Evolutionary conservation across 2,329 filamentous ascomycete species (phyloP).

Genomic region (Neonectria sp.): DNA sequence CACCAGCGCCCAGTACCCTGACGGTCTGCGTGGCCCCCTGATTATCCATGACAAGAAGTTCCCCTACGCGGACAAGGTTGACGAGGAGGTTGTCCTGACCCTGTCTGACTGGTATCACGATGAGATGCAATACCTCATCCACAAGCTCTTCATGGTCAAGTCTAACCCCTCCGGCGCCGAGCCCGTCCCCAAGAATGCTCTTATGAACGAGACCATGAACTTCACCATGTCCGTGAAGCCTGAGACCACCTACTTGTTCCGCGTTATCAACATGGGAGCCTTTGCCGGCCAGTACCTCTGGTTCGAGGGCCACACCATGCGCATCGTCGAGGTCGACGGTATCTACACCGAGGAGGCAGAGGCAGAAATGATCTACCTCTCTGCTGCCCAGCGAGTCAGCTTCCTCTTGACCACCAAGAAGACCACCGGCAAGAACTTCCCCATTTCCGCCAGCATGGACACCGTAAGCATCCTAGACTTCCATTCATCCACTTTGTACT

Average conservation of each 20-base stretch:
- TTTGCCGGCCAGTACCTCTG: conserved; percentile 78
- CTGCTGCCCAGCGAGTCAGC: conserved; percentile 77
- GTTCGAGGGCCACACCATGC: conserved; percentile 78
- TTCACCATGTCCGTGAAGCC: conserved; percentile 73
- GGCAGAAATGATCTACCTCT: conserved; percentile 75
- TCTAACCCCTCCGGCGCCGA: conserved; percentile 71
- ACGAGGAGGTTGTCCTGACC: conserved; percentile 75
- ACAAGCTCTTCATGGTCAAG: conserved; percentile 68
- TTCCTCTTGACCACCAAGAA: conserved; percentile 76
- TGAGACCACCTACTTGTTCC: conserved; percentile 80
- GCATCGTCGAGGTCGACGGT: conserved; percentile 81
- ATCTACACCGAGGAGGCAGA: conserved; percentile 75
- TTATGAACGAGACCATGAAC: conserved; percentile 80
- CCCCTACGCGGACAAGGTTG: conserved; percentile 71
- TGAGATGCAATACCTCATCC: conserved; percentile 63
- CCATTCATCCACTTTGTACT: not conserved
- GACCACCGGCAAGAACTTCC: conserved; percentile 73
- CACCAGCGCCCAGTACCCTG: conserved; percentile 77
- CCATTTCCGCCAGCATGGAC: conserved; percentile 80
- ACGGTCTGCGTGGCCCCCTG: conserved; percentile 76
- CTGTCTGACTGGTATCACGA: conserved; percentile 82
- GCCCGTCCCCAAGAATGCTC: conserved; percentile 76
- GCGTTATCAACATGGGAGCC: conserved; percentile 80
- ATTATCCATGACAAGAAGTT: conserved; percentile 74
- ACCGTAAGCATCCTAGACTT: conserved; percentile 60